Percentiles rank a stretch among this genome's conserved stretches.
phyloP scores from a whole-genome alignment of 2,329 filamentous ascomycete species.

The Sclerotinia nivalis region DNA sequence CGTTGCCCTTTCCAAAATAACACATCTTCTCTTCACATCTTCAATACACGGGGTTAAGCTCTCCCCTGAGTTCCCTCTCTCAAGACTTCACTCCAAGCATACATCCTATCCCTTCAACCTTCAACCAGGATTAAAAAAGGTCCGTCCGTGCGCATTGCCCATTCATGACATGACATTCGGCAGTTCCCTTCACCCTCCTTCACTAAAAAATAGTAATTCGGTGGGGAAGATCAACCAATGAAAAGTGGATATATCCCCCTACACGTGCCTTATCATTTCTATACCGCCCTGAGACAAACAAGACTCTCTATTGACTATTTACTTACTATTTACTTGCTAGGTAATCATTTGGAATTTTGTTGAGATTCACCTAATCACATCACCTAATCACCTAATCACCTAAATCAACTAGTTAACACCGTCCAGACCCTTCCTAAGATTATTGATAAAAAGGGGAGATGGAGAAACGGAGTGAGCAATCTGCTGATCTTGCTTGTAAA shows the following conservation, averaged over 20 bases:
- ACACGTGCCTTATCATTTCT: background rate
- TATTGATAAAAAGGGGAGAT: background rate
- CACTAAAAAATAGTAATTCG: background rate
- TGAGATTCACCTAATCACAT: background rate
- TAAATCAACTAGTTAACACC: no score
- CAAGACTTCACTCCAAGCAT: no score
- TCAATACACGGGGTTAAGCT: no score
- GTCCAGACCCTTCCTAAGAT: no score
- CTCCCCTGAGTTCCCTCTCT: no score
- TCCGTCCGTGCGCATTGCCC: background rate
- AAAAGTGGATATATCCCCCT: background rate
- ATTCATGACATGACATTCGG: background rate
- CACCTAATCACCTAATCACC: background rate
- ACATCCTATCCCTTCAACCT: no score
- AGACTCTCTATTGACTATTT: background rate
- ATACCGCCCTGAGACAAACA: background rate
- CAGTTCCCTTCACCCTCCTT: background rate
- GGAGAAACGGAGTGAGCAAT: constrained; percentile 2
- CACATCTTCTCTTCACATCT: no score
- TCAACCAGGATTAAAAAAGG: no score
- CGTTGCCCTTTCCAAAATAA: no score
- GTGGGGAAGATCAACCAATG: constrained; percentile 9
- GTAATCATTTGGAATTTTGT: background rate
- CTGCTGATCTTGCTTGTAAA: background rate
- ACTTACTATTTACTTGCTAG: background rate